Percentiles rank a stretch among this genome's conserved stretches.
phyloP scores from a whole-genome alignment of 257 asterid species.

The Jacaranda mimosifolia region DNA sequence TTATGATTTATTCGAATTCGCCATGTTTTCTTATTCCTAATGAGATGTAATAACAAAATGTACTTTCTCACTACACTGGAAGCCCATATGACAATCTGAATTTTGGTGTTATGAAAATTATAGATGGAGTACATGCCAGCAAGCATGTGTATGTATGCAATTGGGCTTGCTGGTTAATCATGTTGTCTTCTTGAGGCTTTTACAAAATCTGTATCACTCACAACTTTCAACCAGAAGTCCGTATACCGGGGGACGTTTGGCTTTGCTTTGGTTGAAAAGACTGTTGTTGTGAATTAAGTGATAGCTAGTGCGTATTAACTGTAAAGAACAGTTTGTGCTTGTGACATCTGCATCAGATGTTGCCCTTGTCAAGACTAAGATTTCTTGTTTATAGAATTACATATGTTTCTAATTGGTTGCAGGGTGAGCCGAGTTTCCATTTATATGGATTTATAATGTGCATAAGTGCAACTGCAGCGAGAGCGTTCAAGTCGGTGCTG shows the following conservation, averaged over 20 bases:
- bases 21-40: background rate
- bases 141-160: background rate
- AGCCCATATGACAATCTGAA: background rate
- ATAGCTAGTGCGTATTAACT: background rate
- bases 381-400: constrained; percentile 9
- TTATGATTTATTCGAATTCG: background rate
- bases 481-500: constrained; percentile 82
- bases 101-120: background rate
- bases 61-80: background rate
- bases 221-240: too few species aligned
- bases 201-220: too few species aligned
- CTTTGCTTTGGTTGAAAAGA: background rate
- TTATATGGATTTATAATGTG: constrained; percentile 78
- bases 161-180: background rate
- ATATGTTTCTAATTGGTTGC: constrained; percentile 31
- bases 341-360: background rate
- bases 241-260: background rate
- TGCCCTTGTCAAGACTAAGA: background rate
- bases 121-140: background rate
- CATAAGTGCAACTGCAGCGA: constrained; percentile 78
- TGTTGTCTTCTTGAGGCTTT: background rate
- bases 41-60: background rate
- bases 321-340: background rate
- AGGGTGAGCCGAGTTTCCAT: constrained; percentile 84
- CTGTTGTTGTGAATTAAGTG: too few species aligned